phyloP scores from a whole-genome alignment of 2,329 filamentous ascomycete species.

The Sporothrix brasiliensis region DNA sequence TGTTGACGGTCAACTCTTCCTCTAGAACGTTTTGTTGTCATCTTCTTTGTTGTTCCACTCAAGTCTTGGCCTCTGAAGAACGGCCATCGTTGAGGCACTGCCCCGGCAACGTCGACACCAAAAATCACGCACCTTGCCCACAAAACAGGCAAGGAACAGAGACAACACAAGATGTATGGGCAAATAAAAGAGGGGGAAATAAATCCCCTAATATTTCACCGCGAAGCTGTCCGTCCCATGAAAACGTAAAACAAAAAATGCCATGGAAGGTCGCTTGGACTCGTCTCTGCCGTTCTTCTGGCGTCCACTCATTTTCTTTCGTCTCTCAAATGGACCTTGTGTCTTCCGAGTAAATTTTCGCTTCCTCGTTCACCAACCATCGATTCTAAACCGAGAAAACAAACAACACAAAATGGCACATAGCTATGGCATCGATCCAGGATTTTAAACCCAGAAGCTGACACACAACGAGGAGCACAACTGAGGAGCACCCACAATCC shows the following conservation, averaged over 20 bases:
- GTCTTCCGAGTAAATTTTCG: neutral
- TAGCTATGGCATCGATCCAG: neutral
- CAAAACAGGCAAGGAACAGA: neutral
- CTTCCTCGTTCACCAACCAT: neutral
- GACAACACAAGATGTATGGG: neutral
- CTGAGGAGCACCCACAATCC: no score
- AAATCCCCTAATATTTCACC: conserved; percentile 7
- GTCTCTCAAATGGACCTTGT: neutral
- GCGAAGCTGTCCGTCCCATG: neutral
- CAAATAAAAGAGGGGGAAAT: neutral
- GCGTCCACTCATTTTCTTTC: neutral
- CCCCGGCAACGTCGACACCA: neutral
- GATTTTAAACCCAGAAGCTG: neutral
- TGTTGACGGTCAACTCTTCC: no score
- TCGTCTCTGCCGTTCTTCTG: neutral
- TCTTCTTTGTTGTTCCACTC: no score
- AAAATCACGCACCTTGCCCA: neutral
- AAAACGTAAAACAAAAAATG: neutral
- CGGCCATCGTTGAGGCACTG: neutral
- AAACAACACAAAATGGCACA: neutral
- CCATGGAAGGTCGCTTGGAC: neutral
- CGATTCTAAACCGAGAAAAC: conserved; percentile 10
- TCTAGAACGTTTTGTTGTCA: no score
- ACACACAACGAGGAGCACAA: neutral
- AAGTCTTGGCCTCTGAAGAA: no score